Evolutionary conservation across 371 early-diverging fungal genomes (phyloP).

Genomic region (Mortierella sp.): DNA sequence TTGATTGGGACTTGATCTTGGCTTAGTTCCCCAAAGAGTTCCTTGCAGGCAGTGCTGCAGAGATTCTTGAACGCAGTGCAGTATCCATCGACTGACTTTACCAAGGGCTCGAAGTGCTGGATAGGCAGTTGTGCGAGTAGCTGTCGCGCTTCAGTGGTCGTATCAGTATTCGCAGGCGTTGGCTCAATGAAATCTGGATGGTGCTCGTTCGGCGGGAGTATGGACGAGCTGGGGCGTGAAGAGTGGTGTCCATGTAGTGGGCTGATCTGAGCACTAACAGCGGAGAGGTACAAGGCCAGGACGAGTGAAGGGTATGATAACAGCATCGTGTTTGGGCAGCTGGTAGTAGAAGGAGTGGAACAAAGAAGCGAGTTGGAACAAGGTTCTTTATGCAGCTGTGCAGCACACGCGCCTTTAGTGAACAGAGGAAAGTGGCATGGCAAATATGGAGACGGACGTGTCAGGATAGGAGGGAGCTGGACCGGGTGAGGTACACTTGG

Average conservation of each 20-base stretch:
- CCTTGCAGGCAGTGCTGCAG: slow-evolving; percentile 17
- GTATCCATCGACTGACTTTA: slow-evolving; percentile 24
- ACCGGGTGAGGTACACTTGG: too few relatives aligned
- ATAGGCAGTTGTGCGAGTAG: slow-evolving; percentile 13
- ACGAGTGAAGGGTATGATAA: background rate
- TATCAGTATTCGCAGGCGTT: background rate
- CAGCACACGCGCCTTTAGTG: too few relatives aligned
- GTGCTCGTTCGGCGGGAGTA: background rate
- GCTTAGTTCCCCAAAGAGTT: background rate
- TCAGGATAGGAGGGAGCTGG: background rate
- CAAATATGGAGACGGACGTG: background rate
- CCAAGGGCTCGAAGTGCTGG: slow-evolving; percentile 26
- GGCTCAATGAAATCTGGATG: too few relatives aligned
- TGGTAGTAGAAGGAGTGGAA: background rate
- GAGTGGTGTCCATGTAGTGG: background rate
- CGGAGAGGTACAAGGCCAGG: slow-evolving; percentile 2
- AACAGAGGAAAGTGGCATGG: too few relatives aligned
- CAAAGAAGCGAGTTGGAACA: background rate
- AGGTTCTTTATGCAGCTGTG: background rate
- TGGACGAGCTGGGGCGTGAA: background rate
- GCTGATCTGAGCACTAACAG: slow-evolving; percentile 11
- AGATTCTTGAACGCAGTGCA: slow-evolving; percentile 17
- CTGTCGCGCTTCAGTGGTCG: slow-evolving; percentile 3
- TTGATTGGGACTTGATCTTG: background rate
- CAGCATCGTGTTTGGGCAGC: slow-evolving; percentile 8